A percentile compares a stretch with the other conserved stretches of the same genome.
These are phyloP conservation scores for Gelatoporia subvermispora DNA, from an alignment of 768 basidiomycete species.

Conservation along the genomic window DNA sequence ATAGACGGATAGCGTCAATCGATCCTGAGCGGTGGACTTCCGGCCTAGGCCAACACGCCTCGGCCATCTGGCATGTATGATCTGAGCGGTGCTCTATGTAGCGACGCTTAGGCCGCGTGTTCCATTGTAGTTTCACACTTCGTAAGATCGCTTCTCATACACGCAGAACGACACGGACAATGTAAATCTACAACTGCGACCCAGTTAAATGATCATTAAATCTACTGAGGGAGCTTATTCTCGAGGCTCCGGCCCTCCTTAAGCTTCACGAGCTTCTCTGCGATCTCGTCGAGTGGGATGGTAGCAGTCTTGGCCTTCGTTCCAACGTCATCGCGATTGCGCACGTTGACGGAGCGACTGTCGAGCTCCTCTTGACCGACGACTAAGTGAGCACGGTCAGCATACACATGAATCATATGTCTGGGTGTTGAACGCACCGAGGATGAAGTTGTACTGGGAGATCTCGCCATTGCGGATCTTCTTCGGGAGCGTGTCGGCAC, in stretches of 20 bases:
- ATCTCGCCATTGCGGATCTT: constrained; percentile 97
- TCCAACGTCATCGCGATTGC: constrained; percentile 91
- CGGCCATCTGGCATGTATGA: no score
- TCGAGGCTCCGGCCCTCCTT: constrained; percentile 53
- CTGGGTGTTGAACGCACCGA: constrained; percentile 47
- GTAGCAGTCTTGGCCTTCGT: constrained; percentile 78
- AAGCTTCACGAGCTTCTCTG: constrained; percentile 64
- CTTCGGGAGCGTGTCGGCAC: constrained; percentile 89
- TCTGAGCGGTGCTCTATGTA: no score
- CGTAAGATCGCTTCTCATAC: no score
- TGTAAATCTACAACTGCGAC: not conserved
- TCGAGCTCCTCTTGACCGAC: constrained; percentile 93
- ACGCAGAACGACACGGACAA: not conserved
- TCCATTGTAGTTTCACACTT: no score
- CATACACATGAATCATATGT: constrained; percentile 1
- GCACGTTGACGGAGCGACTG: constrained; percentile 83
- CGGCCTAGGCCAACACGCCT: no score
- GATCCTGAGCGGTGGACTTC: not conserved
- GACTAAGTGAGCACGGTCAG: constrained; percentile 42
- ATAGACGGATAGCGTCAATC: constrained; percentile 1
- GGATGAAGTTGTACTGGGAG: constrained; percentile 96
- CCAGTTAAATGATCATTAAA: not conserved
- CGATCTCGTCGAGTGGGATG: constrained; percentile 64
- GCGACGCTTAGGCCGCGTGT: no score
- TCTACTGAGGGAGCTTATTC: constrained; percentile 39